Base-by-base conservation (phyloP, 1,284 basidiomycete genomes). In the Trichosporon coremiiforme region DNA sequence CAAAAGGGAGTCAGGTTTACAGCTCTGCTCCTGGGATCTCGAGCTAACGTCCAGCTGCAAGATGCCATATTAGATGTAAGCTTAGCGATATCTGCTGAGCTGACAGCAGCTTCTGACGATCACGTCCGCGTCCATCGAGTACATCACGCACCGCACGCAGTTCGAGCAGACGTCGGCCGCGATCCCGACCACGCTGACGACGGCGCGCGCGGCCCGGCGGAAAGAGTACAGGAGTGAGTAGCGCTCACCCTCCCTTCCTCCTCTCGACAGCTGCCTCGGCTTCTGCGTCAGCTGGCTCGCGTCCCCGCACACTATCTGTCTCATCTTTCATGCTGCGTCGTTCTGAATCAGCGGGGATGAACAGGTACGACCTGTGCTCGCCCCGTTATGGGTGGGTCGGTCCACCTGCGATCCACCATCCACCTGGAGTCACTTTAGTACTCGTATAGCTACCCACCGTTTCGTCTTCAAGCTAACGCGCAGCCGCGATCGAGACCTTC, bases 11-110 rank as follows among this genome's bases (percentile, higher is more conserved):
- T 25, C 25, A 25, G 25, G 25, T 25, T 25, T 25, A 25, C 25
- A 25, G 25, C 25, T 25, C 25, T 25, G 25, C 25, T 25, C 25
- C 25, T 25, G 25, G 25, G 25, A 25, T 25, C 25, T 25, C 25
- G 25, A 36, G 64, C 68, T 73, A 41, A 71, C 63, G 13, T 5
- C 2, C 69, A 83, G 77, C 77, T 84, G 65, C 82, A 84, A 78
- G 82, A 84, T 80, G 82, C 82, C 68, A 82, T 84, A 64, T 74
- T 83, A 75, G 79, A 81, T 69, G 82, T 83, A 66, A 65, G 79
- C 68, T 45, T 25, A 25, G 25, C 12, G 20, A 3, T 20, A 9
- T 4, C 17, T 9, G 10, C 1, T 10, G 0, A 68, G 67, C 66
- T 68, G 29, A 65, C 38, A 55, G 4, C 72, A 84, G 82, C 77